phyloP scores from a whole-genome alignment of 2,329 filamentous ascomycete genomes.

The Alternaria rosae region DNA sequence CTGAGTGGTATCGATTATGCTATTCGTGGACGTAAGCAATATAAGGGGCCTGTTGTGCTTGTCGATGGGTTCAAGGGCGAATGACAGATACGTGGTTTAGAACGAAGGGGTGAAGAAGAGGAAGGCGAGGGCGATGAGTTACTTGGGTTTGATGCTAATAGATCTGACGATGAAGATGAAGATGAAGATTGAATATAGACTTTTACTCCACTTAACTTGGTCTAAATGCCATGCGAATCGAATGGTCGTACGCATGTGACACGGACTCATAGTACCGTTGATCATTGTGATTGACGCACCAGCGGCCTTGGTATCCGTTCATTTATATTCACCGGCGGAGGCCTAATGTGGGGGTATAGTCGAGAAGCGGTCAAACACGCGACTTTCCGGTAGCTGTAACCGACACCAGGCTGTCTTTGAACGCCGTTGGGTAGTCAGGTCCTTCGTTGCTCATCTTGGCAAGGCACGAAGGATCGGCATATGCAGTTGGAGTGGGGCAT shows the following conservation, averaged over 20 bases:
- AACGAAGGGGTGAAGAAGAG: background rate
- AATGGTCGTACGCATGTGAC: background rate
- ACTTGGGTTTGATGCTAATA: background rate
- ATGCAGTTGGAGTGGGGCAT: constrained; percentile 8
- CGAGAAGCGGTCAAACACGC: background rate
- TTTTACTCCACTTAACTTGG: background rate
- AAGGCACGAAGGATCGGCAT: background rate
- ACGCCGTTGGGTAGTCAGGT: background rate
- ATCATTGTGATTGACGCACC: background rate
- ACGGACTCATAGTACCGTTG: background rate
- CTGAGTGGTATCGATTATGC: constrained; percentile 40
- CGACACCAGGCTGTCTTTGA: background rate
- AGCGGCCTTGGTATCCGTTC: background rate
- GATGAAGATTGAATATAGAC: constrained; percentile 5
- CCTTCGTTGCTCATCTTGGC: background rate
- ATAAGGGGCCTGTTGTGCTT: constrained; percentile 45
- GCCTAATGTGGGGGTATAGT: background rate
- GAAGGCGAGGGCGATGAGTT: background rate
- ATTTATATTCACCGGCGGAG: background rate
- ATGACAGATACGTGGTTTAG: constrained; percentile 6
- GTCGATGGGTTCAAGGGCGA: constrained; percentile 33
- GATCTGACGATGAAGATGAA: background rate
- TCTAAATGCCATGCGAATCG: background rate
- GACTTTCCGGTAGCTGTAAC: background rate
- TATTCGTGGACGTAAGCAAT: constrained; percentile 39